Evolutionary conservation across 495 filamentous ascomycete genomes (phyloP).

Genomic region (Aspergillus ellipticus): DNA sequence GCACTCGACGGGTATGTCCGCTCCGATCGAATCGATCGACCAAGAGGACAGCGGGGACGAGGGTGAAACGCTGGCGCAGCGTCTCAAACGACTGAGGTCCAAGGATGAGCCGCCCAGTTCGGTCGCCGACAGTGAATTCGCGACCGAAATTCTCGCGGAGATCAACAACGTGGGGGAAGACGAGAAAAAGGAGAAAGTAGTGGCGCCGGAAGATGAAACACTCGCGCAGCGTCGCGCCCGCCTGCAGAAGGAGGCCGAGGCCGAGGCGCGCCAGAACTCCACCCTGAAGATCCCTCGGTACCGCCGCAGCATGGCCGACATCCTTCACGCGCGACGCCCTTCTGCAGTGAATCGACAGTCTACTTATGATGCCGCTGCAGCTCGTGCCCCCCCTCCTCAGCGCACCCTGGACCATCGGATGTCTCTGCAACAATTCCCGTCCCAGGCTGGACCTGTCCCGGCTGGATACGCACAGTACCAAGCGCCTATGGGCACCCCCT

Average conservation of each 20-base stretch:
- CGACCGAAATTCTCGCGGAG: slow-evolving; percentile 72
- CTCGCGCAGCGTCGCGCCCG: slow-evolving; percentile 80
- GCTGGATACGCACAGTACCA: slow-evolving; percentile 19
- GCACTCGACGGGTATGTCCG: slow-evolving; percentile 25
- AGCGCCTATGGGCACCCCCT: slow-evolving; percentile 15
- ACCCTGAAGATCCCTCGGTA: slow-evolving; percentile 30
- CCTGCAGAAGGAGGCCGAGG: slow-evolving; percentile 68
- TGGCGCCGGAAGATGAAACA: slow-evolving; percentile 68
- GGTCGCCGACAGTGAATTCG: slow-evolving; percentile 70
- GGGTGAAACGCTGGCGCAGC: slow-evolving; percentile 75
- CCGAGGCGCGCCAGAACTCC: slow-evolving; percentile 40
- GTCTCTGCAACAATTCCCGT: slow-evolving; percentile 33
- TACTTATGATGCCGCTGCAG: slow-evolving; percentile 25
- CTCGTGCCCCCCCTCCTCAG: slow-evolving; percentile 7
- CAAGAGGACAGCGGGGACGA: slow-evolving; percentile 52
- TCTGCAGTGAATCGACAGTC: slow-evolving; percentile 29
- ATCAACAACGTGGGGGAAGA: slow-evolving; percentile 52
- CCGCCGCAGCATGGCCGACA: slow-evolving; percentile 65
- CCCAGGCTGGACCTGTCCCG: slow-evolving; percentile 15
- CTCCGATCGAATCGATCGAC: slow-evolving; percentile 15
- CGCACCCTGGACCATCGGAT: slow-evolving; percentile 24
- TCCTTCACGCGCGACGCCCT: slow-evolving; percentile 56
- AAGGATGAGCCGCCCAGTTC: slow-evolving; percentile 45
- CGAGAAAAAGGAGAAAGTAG: slow-evolving; percentile 13
- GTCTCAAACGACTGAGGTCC: slow-evolving; percentile 64